A percentile compares a stretch with the other conserved stretches of the same genome.
Conservation (phyloP, 1,139 yeast genomes). For the Lodderomyces pseudojiufengensis region DNA sequence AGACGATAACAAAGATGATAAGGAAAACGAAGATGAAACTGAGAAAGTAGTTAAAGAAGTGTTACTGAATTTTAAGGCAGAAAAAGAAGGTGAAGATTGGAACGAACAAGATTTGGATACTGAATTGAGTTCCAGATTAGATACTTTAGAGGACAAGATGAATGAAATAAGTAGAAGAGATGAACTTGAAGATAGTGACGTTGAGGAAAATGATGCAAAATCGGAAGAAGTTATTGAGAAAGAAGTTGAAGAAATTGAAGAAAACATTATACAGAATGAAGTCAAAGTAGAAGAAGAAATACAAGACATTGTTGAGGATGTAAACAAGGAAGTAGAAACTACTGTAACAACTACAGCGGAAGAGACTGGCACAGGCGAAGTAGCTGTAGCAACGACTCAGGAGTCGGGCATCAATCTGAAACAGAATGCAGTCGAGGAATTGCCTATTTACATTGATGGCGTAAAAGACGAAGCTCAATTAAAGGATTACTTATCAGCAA, state of each 20-base stretch:
- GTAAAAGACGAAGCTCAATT: conserved; percentile 7
- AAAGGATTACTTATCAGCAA: conserved; percentile 2
- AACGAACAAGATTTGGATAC: neutral
- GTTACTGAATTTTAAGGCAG: neutral
- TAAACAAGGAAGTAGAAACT: conserved; percentile 4
- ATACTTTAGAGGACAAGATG: too few species aligned
- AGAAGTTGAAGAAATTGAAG: too few species aligned
- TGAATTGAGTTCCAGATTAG: too few species aligned
- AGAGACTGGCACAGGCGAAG: neutral
- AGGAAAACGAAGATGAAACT: neutral
- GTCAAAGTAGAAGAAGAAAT: conserved; percentile 14
- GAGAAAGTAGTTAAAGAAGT: neutral
- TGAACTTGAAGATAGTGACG: too few species aligned
- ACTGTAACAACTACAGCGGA: neutral
- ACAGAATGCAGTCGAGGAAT: neutral
- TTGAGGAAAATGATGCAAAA: conserved; percentile 7
- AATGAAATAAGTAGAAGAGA: too few species aligned
- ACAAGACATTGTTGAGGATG: conserved; percentile 12
- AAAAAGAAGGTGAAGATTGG: neutral
- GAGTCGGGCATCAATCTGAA: neutral
- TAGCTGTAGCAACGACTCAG: neutral
- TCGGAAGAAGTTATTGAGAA: conserved; percentile 12
- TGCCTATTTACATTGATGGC: conserved; percentile 11
- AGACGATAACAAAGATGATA: neutral
- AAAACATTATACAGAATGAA: conserved; percentile 14